These are phyloP conservation scores for Jatropha podagrica DNA, from an alignment of 441 rosid genomes.

Conservation along the genomic window DNA sequence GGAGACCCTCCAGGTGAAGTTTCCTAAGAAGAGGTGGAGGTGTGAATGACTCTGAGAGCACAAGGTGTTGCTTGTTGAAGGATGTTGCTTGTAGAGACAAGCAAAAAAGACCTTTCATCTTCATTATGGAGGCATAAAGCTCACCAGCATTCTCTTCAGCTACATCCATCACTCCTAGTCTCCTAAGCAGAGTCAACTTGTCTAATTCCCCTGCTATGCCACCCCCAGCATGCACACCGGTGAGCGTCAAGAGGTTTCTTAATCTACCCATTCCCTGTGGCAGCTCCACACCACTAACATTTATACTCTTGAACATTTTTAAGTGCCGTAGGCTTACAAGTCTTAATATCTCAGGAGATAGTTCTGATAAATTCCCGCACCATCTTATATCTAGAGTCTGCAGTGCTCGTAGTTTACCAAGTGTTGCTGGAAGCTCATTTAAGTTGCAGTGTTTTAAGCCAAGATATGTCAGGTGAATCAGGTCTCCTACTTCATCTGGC, in stretches of 20 bases:
- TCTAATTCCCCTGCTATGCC: conserved; percentile 30
- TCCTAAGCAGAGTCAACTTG: conserved; percentile 33
- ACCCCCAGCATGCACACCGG: conserved; percentile 33
- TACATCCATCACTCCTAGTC: conserved; percentile 37
- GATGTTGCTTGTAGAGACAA: conserved; percentile 34
- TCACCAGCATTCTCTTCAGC: conserved; percentile 28
- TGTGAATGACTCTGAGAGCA: conserved; percentile 30
- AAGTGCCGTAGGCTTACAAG: conserved; percentile 33
- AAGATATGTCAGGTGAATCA: conserved; percentile 44
- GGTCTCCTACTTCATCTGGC: conserved; percentile 40
- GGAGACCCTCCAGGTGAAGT: conserved; percentile 33
- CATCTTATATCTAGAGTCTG: conserved; percentile 41
- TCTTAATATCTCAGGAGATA: conserved; percentile 26
- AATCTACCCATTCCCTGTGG: conserved; percentile 32
- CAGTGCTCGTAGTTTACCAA: conserved; percentile 30
- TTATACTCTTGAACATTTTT: conserved; percentile 32
- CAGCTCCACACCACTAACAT: conserved; percentile 25
- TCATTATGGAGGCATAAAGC: conserved; percentile 31
- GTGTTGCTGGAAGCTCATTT: conserved; percentile 30
- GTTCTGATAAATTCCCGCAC: conserved; percentile 29
- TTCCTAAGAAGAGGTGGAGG: conserved; percentile 40
- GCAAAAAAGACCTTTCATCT: conserved; percentile 34
- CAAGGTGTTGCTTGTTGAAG: conserved; percentile 14
- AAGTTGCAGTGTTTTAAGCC: conserved; percentile 35
- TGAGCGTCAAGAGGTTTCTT: conserved; percentile 32